These are phyloP conservation scores for Eucalyptus curtisii DNA, from an alignment of 345 rosid genomes.

Conservation along the genomic window DNA sequence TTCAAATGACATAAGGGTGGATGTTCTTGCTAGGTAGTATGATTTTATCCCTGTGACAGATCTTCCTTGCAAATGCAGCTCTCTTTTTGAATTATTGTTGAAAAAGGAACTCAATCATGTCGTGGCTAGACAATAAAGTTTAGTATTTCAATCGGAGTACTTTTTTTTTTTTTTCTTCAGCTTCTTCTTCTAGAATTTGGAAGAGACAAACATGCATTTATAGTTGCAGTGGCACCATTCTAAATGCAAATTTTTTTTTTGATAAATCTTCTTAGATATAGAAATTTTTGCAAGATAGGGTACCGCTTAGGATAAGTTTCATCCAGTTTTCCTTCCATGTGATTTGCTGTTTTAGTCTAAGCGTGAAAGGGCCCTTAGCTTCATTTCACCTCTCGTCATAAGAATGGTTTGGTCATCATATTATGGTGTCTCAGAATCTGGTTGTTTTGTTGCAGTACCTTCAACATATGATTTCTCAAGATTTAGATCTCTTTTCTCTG, in stretches of 20 bases:
- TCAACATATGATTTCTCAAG: not conserved
- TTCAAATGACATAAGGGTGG: not conserved
- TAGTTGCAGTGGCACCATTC: not conserved
- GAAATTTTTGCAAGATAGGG: not conserved
- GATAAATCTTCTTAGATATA: not conserved
- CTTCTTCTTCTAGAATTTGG: not conserved
- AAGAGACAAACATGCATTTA: not conserved
- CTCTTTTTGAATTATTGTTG: not conserved
- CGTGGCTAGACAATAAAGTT: not conserved
- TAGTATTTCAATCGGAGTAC: not conserved
- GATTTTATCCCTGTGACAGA: not conserved
- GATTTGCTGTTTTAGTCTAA: not conserved
- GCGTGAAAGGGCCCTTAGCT: not conserved
- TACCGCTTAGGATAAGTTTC: not conserved
- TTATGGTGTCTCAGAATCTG: not conserved
- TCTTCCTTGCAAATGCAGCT: not conserved
- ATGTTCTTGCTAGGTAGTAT: not conserved
- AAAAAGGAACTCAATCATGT: not conserved
- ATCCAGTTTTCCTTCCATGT: not conserved
- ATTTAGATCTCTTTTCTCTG: not conserved
- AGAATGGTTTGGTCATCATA: not conserved
- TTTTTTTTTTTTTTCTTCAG: not conserved
- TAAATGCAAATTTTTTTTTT: not conserved
- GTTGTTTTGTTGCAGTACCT: not conserved
- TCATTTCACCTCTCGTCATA: not conserved